These are phyloP conservation scores for Bidens hawaiensis DNA, from an alignment of 140 eudicot genomes.

Conservation along the genomic window DNA sequence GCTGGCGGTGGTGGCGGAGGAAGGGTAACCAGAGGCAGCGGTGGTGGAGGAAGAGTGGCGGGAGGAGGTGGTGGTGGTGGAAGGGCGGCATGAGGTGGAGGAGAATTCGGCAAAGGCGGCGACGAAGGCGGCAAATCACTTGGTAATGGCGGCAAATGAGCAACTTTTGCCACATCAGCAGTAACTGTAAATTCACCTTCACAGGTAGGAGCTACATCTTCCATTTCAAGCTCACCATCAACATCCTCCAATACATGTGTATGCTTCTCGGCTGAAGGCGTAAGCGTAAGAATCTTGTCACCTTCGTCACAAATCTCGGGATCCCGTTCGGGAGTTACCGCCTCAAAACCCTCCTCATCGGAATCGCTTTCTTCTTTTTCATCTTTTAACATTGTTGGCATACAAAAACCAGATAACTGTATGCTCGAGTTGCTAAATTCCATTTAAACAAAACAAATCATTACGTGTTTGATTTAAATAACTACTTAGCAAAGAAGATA, in stretches of 20 bases:
- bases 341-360: constrained; percentile 85
- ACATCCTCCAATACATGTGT: constrained; percentile 88
- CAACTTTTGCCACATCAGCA: constrained; percentile 12
- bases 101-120: constrained; percentile 61
- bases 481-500: background rate
- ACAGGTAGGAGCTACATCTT: constrained; percentile 73
- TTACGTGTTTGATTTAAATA: background rate
- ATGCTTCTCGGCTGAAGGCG: constrained; percentile 54
- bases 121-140: constrained; percentile 49
- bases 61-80: constrained; percentile 35
- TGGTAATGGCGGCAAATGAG: constrained; percentile 42
- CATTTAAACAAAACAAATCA: constrained; percentile 12
- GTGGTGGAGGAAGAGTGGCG: constrained; percentile 18
- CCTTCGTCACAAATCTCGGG: constrained; percentile 39
- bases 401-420: constrained; percentile 74
- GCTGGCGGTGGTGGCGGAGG: constrained; percentile 17
- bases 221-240: constrained; percentile 98
- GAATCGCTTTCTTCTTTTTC: constrained; percentile 77
- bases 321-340: constrained; percentile 84
- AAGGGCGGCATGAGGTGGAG: constrained; percentile 44
- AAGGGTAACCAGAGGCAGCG: constrained; percentile 13
- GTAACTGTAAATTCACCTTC: constrained; percentile 35
- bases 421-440: constrained; percentile 75
- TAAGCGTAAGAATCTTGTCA: constrained; percentile 10
- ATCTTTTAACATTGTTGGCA: constrained; percentile 86